Base-by-base conservation (phyloP, 306 rosid genomes). In the Cajanus cajan region DNA sequence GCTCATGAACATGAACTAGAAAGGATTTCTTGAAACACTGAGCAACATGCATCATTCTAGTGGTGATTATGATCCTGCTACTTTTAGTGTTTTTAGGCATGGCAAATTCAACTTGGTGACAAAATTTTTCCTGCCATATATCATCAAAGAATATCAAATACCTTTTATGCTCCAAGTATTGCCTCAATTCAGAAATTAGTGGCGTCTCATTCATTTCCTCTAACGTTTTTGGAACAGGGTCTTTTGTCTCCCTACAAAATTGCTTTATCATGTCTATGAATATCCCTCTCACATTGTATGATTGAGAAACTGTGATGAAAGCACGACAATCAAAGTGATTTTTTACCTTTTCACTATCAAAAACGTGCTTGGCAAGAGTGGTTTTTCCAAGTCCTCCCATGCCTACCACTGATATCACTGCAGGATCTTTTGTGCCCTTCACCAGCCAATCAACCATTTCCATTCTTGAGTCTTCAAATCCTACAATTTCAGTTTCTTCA, bases 341-440 rank as follows among this genome's bases (percentile, higher is more conserved):
- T 58, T 5, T 59, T 8, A 41, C 70, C 0, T n/a, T 2, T 1
- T 39, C 25, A 18, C 14, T 15, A 66, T 40, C 25, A 25, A 57
- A 73, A 57, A 73, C 68, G 11, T 43, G 33, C 55, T 57, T 73
- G 54, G 57, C 28, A 39, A 73, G 78, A 15, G 78, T 73, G 16
- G 78, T 73, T 57, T 73, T 73, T 73, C 78, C 78, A 10, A 73
- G 78, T 57, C 78, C 78, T 2, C 78, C 68, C 78, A 73, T 73
- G 0, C 78, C 78, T 8, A 73, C 68, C 11, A 73, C 68, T 2
- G 78, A 57, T 24, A 73, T 24, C 10, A 73, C 28, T 0, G 43
- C 22, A 55, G 40, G 43, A 0, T 25, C 25, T 22, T 4, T 6
- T 22, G 25, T 18, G 25, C 57, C 78, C 4, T 16, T 2, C n/a